These are phyloP conservation scores for Lumnitzera racemosa DNA, from an alignment of 345 rosid genomes.

Conservation along the genomic window DNA sequence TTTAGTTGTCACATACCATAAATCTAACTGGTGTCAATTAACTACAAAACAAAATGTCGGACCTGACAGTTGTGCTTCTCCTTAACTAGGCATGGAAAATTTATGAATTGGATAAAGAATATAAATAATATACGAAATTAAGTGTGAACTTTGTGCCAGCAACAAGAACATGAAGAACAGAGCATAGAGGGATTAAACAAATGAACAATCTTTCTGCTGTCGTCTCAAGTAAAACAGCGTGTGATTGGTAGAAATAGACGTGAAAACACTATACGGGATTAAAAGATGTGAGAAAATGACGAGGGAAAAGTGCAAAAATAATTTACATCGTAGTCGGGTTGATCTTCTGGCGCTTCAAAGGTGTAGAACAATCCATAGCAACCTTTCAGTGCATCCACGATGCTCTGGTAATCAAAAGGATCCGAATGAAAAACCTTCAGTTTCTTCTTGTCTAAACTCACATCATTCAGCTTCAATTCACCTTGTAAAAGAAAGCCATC, in stretches of 20 bases:
- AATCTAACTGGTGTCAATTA: no score
- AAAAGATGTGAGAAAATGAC: neutral
- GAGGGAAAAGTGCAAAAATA: neutral
- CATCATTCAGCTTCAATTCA: slow-evolving; percentile 15
- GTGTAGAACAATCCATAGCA: slow-evolving; percentile 52
- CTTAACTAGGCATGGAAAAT: no score
- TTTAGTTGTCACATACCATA: no score
- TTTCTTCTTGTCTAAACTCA: slow-evolving; percentile 18
- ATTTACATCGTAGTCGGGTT: slow-evolving; percentile 43
- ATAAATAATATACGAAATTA: no score
- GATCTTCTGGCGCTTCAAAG: slow-evolving; percentile 45
- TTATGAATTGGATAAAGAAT: no score
- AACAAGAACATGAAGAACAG: no score
- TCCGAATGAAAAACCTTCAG: slow-evolving; percentile 43
- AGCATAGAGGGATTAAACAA: no score
- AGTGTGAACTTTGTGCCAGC: no score
- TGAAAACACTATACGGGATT: neutral
- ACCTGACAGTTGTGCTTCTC: no score
- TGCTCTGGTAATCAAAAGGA: slow-evolving; percentile 54
- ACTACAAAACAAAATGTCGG: no score
- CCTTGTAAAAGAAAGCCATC: slow-evolving; percentile 6
- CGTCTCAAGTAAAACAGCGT: no score
- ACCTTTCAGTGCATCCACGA: slow-evolving; percentile 41
- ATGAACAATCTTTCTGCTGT: no score
- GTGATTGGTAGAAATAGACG: neutral